Evolutionary conservation across 225 moss, liverwort and hornwort species (phyloP), one percentile per base, ranked within the genome.

Genomic region (Sphagnum tenellum): DNA sequence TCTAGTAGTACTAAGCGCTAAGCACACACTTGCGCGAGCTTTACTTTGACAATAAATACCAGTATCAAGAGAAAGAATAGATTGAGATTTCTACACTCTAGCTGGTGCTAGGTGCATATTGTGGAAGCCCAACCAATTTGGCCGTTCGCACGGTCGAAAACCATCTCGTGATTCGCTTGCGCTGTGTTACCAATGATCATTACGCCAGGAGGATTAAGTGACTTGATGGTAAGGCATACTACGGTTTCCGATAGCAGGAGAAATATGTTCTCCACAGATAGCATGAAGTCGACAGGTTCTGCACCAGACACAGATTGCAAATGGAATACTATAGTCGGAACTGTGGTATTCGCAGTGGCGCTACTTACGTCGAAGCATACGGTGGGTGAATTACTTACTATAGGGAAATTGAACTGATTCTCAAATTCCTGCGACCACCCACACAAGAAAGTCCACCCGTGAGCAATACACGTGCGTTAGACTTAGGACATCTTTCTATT

Each of bases 151-250:
- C 64, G 63, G 12, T 83, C 73, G 6, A 73, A 62, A 45, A 74
- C 73, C 11, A 83, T 57, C 10, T 72, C 57, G 7, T 66, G 49
- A 57, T 84, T 71, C 50, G 74, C 74, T 29, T 77, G 66, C 49
- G 74, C 69, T 2, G 66, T 6, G 48, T 80, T 84, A 8, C 84
- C 84, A 12, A 84, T 62, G 46, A 84, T 70, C 29, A 29, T 29
- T 29, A 1, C n/a, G 29, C 29, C 29, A 29, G n/a, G n/a, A n/a
- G 29, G 46, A 12, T n/a, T n/a, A n/a, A 55, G 11, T 3, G 45
- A 4, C 67, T 63, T 0, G 62, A 52, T 69, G 64, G 14, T 68
- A 57, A 48, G 54, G 7, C 12, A 84, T 49, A 57, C 70, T 72
- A 3, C 48, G 2, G 3, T 67, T 57, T 10, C 52, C 13, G 8